phyloP scores from a whole-genome alignment of 495 filamentous ascomycete species.

The Penicillium arizonense region DNA sequence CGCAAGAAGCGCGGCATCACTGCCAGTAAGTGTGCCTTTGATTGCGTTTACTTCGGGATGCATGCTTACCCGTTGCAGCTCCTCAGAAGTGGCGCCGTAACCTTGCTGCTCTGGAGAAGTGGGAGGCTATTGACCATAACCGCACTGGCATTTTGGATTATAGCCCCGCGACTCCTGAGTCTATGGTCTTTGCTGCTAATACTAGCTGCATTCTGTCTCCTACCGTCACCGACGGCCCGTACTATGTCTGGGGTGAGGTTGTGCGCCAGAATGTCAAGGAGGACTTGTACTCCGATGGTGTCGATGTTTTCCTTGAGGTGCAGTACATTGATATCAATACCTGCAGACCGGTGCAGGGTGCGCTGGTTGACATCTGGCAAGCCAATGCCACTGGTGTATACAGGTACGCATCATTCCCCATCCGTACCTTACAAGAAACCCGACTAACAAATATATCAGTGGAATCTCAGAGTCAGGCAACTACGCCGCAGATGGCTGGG shows the following conservation, averaged over 20 bases:
- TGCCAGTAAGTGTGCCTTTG: constrained; percentile 32
- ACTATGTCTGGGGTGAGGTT: constrained; percentile 53
- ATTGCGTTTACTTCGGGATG: neutral
- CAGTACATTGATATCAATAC: constrained; percentile 49
- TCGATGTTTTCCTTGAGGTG: constrained; percentile 45
- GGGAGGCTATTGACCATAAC: constrained; percentile 54
- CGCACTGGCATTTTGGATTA: constrained; percentile 26
- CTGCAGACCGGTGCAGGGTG: constrained; percentile 30
- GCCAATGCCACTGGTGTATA: constrained; percentile 55
- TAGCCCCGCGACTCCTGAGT: constrained; percentile 21
- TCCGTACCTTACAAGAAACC: neutral
- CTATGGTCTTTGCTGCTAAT: constrained; percentile 49
- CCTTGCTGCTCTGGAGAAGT: constrained; percentile 38
- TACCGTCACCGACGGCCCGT: constrained; percentile 53
- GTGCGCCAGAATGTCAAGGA: constrained; percentile 46
- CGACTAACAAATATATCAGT: constrained; percentile 6
- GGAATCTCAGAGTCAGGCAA: constrained; percentile 34
- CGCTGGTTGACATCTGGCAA: constrained; percentile 39
- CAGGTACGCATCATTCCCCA: constrained; percentile 19
- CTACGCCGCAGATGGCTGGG: constrained; percentile 32
- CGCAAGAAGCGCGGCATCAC: constrained; percentile 50
- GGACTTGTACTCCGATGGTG: constrained; percentile 37
- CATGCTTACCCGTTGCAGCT: constrained; percentile 6
- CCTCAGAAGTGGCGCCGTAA: constrained; percentile 32
- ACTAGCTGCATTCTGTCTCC: constrained; percentile 55